Evolutionary conservation across 2,329 filamentous ascomycete genomes (phyloP), one percentile per base, ranked within the genome.

Genomic region (Thermothelomyces thermophilus): DNA sequence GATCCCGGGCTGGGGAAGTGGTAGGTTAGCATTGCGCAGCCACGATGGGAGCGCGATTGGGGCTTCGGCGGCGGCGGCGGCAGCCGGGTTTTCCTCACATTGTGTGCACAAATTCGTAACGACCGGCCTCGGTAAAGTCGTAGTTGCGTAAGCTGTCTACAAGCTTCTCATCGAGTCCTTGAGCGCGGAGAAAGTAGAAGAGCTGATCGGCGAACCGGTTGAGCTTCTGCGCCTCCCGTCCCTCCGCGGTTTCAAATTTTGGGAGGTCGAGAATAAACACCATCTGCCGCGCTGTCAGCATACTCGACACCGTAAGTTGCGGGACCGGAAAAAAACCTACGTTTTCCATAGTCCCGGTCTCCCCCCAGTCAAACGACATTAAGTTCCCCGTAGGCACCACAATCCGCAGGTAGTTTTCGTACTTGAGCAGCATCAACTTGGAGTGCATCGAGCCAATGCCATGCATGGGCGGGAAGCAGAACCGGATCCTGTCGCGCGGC

Each of bases 211-310:
- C 80, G 63, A 95, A 96, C 3, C 63, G 50, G 0, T 79, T 58
- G 54, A 64, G 28, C 48, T 50, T 31, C 62, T 70, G 66, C 56
- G 68, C 52, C 58, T 66, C 54, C 54, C 57, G 48, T 20, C 56
- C 48, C 44, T 57, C 58, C n/a, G 61, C 58, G 34, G 63, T 60
- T n/a, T 68, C 60, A 20, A 80, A 66, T 35, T 78, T 75, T 5
- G 93, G 91, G 8, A 97, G 77, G 64, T 98, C 93, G 57, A 98
- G 90, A n/a, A 97, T 64, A 64, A 95, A 97, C 7, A 90, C 81
- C 60, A 83, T 84, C 83, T 86, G 31, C 16, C 7, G 19, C 8
- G 20, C 28, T 11, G 45, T 65, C 34, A 63, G 58, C 46, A 34
- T 8, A 9, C 24, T 26, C 14, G 7, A 35, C 5, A 35, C 13